phyloP scores from a whole-genome alignment of 2,329 filamentous ascomycete genomes.

The Bisporella sp. region DNA sequence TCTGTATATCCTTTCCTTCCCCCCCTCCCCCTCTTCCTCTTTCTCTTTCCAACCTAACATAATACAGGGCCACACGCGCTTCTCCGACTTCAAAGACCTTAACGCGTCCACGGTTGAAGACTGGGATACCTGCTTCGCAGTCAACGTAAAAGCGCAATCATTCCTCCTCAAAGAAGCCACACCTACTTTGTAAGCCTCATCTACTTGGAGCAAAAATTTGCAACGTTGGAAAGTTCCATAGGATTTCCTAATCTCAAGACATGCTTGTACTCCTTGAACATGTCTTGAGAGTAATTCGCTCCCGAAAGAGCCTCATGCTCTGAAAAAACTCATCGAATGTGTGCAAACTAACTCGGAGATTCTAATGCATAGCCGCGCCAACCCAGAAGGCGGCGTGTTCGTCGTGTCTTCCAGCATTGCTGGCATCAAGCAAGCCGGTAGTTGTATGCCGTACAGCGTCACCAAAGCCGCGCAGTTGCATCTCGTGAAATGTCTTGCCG shows the following conservation, averaged over 20 bases:
- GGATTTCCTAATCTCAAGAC: no score
- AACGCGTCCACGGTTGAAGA: constrained; percentile 15
- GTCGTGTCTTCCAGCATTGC: constrained; percentile 58
- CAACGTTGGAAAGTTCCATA: no score
- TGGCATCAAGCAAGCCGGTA: constrained; percentile 28
- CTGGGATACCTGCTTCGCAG: constrained; percentile 43
- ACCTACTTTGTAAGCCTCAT: constrained; percentile 38
- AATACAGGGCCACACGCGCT: constrained; percentile 23
- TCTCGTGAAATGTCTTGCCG: constrained; percentile 57
- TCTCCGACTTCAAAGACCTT: constrained; percentile 20
- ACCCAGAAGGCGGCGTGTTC: constrained; percentile 55
- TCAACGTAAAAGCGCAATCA: constrained; percentile 52
- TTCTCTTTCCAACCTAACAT: background rate
- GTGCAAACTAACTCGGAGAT: no score
- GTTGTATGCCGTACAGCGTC: constrained; percentile 27
- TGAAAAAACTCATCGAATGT: no score
- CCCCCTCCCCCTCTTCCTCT: background rate
- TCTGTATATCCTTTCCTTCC: constrained; percentile 26
- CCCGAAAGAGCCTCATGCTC: no score
- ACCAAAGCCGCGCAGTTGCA: constrained; percentile 47
- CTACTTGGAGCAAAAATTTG: no score
- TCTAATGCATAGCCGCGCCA: constrained; percentile 32
- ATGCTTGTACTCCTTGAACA: no score
- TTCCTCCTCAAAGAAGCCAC: constrained; percentile 49
- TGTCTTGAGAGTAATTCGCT: no score